Evolutionary conservation across 805 yeast species (phyloP).

Genomic region (Hanseniaspora vineae): DNA sequence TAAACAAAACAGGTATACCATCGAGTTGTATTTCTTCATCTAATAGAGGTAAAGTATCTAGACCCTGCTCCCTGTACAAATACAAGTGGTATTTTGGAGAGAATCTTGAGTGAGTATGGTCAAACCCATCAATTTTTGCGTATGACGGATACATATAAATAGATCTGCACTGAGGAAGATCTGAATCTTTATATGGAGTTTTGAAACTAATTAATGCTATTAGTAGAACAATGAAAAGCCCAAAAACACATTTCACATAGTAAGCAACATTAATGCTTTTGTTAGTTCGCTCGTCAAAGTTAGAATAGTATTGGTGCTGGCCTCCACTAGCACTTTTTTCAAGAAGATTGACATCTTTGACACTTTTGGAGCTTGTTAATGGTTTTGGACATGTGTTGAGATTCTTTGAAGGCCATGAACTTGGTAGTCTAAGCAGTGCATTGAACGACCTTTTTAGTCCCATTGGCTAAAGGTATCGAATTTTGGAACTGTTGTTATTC

Average conservation of each 20-base stretch:
- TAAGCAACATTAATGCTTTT: too few species aligned
- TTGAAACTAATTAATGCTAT: constrained; percentile 3
- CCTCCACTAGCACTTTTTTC: too few species aligned
- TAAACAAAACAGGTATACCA: constrained; percentile 83
- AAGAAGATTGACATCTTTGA: too few species aligned
- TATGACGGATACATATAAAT: constrained; percentile 79
- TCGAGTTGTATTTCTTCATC: constrained; percentile 27
- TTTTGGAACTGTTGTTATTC: too few species aligned
- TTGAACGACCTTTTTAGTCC: too few species aligned
- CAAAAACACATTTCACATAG: neutral
- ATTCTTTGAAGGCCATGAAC: too few species aligned
- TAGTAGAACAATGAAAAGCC: neutral
- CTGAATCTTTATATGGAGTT: constrained; percentile 29
- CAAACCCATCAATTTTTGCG: constrained; percentile 62
- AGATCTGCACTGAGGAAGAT: constrained; percentile 43
- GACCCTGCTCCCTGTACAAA: constrained; percentile 73
- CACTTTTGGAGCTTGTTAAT: too few species aligned
- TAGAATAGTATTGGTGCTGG: too few species aligned
- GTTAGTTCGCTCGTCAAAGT: too few species aligned
- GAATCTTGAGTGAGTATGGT: constrained; percentile 45
- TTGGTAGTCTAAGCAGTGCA: too few species aligned
- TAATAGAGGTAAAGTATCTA: constrained; percentile 40
- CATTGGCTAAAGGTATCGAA: too few species aligned
- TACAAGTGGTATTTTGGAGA: constrained; percentile 78
- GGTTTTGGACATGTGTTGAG: too few species aligned